Percentiles rank a stretch among this genome's conserved stretches.
Evolutionary conservation across 805 yeast species (phyloP).

Genomic region (Ogataea neopini): DNA sequence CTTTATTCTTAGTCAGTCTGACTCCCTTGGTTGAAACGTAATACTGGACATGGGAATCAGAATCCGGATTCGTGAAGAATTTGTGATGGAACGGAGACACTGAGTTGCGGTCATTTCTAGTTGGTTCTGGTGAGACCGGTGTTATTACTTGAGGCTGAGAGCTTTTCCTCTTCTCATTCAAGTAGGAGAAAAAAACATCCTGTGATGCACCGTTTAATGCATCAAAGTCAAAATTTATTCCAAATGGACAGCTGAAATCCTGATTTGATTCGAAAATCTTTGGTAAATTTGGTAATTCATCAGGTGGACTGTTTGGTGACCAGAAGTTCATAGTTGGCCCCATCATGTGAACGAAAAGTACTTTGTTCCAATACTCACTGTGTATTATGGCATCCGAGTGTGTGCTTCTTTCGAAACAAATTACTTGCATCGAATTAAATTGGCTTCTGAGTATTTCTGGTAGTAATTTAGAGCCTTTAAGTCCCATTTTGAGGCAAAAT

Average conservation of each 20-base stretch:
- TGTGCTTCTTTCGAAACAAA: slow-evolving; percentile 64
- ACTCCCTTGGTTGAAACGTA: slow-evolving; percentile 68
- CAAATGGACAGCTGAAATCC: slow-evolving; percentile 14
- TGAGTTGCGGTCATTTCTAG: background rate
- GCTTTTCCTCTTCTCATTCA: slow-evolving; percentile 23
- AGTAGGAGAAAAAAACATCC: slow-evolving; percentile 23
- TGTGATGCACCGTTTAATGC: slow-evolving; percentile 15
- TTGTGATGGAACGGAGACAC: slow-evolving; percentile 70
- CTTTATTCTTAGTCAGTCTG: slow-evolving; percentile 50
- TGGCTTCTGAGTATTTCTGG: slow-evolving; percentile 44
- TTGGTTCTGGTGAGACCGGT: slow-evolving; percentile 3
- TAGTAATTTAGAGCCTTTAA: slow-evolving; percentile 34
- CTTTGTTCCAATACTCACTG: slow-evolving; percentile 62
- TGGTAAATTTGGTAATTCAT: slow-evolving; percentile 41
- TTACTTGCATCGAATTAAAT: slow-evolving; percentile 71
- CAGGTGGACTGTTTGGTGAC: slow-evolving; percentile 57
- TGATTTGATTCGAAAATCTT: slow-evolving; percentile 16
- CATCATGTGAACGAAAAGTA: slow-evolving; percentile 60
- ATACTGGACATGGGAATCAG: slow-evolving; percentile 79
- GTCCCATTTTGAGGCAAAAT: slow-evolving; percentile 59
- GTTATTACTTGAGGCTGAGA: background rate
- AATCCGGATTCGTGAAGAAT: slow-evolving; percentile 85
- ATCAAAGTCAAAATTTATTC: slow-evolving; percentile 12
- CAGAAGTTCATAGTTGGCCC: slow-evolving; percentile 73
- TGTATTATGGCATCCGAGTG: slow-evolving; percentile 57